A percentile compares a stretch with the other conserved stretches of the same genome.
These are phyloP conservation scores for Zygotorulaspora sp. DNA, from an alignment of 805 yeast species.

Conservation along the genomic window DNA sequence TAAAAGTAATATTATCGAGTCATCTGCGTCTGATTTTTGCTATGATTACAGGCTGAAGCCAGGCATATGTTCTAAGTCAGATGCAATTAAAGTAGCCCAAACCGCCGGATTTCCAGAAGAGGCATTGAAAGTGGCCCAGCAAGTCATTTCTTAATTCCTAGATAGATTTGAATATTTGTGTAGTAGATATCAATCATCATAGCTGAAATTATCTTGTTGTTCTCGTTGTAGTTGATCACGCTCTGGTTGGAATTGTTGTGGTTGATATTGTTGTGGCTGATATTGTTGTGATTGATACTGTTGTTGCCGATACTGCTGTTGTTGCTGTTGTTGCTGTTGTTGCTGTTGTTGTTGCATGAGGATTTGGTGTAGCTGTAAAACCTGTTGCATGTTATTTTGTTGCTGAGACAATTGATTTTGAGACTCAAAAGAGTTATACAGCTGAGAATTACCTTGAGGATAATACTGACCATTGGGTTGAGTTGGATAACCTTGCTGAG, in stretches of 20 bases:
- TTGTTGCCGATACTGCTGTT: conserved; percentile 7
- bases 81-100: conserved; percentile 71
- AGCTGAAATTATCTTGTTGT: conserved; percentile 11
- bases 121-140: conserved; percentile 52
- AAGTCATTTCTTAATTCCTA: conserved; percentile 21
- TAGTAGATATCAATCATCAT: conserved; percentile 6
- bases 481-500: neutral
- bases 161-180: neutral
- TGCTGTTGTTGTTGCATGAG: conserved; percentile 6
- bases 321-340: conserved; percentile 12
- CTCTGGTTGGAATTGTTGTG: conserved; percentile 15
- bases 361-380: conserved; percentile 8
- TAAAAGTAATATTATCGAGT: conserved; percentile 27
- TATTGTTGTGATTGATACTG: conserved; percentile 13
- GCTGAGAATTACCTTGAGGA: neutral
- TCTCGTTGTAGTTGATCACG: conserved; percentile 19
- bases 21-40: conserved; percentile 23
- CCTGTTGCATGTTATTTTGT: conserved; percentile 5
- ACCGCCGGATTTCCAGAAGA: conserved; percentile 70
- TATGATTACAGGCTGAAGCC: conserved; percentile 52
- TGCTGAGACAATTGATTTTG: neutral
- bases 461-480: neutral
- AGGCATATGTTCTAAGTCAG: conserved; percentile 72
- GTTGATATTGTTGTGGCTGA: conserved; percentile 14
- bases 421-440: neutral